Conservation (phyloP, 1,139 yeast species). For the Saccharomycopsis hybrid region DNA sequence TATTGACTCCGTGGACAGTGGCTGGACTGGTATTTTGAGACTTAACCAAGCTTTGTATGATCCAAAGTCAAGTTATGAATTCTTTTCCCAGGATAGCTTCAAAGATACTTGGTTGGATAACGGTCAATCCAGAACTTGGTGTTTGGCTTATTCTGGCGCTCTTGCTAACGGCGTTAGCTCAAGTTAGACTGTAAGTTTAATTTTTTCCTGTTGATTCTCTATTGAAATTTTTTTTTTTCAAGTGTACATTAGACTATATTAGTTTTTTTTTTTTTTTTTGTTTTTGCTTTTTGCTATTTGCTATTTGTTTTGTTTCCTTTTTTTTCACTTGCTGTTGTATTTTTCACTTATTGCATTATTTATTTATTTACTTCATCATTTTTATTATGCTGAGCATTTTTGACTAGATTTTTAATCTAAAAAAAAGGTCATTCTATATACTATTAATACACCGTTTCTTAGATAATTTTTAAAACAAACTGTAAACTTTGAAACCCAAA, state of each 20-base stretch:
- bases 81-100: slow-evolving; percentile 35
- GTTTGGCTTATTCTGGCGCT: slow-evolving; percentile 48
- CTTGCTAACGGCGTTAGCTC: slow-evolving; percentile 24
- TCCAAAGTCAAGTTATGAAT: slow-evolving; percentile 41
- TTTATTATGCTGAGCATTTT: no score
- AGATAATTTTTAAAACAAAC: no score
- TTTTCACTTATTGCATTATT: not conserved
- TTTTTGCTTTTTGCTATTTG: no score
- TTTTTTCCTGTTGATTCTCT: not conserved
- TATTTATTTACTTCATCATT: no score
- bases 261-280: no score
- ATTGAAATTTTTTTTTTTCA: slow-evolving; percentile 20
- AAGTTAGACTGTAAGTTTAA: not conserved
- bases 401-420: no score
- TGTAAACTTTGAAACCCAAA: no score
- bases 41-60: slow-evolving; percentile 51
- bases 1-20: slow-evolving; percentile 36
- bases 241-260: not conserved
- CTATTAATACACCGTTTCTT: no score
- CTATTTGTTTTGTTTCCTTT: not conserved
- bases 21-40: slow-evolving; percentile 51
- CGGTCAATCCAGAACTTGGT: slow-evolving; percentile 57
- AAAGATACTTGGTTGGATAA: slow-evolving; percentile 39
- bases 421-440: no score
- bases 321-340: not conserved